These are phyloP conservation scores for Pestalotiopsis sp. DNA, from an alignment of 2,329 filamentous ascomycete genomes.

Conservation along the genomic window DNA sequence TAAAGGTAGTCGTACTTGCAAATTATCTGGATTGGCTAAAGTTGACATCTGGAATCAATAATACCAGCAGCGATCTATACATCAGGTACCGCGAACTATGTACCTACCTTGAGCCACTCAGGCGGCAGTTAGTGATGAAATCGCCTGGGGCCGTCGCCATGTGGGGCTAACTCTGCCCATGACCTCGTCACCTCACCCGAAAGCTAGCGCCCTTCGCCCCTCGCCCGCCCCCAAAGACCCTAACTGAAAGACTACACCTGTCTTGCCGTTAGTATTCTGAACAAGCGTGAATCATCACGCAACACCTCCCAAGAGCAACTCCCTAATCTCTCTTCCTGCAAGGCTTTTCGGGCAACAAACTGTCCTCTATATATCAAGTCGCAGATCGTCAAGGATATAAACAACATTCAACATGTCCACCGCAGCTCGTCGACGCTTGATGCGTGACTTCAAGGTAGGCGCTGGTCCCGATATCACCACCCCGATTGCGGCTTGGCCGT, in stretches of 20 bases:
- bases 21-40: no score
- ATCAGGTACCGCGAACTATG: neutral
- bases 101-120: neutral
- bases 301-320: neutral
- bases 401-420: conserved; percentile 62
- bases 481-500: neutral
- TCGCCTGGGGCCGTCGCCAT: neutral
- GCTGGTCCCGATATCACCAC: neutral
- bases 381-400: neutral
- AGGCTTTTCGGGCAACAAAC: neutral
- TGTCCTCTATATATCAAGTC: neutral
- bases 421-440: conserved; percentile 72
- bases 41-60: neutral
- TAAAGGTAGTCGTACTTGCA: no score
- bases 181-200: neutral
- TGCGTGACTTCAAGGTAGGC: conserved; percentile 79
- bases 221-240: neutral
- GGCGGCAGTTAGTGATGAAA: neutral
- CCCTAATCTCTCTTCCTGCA: neutral
- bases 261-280: neutral
- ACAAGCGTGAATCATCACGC: neutral
- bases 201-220: neutral
- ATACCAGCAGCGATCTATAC: neutral
- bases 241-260: neutral
- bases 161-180: neutral